These are phyloP conservation scores for Parmales sp. DNA, from an alignment of 108 stramenopile species.

Conservation along the genomic window DNA sequence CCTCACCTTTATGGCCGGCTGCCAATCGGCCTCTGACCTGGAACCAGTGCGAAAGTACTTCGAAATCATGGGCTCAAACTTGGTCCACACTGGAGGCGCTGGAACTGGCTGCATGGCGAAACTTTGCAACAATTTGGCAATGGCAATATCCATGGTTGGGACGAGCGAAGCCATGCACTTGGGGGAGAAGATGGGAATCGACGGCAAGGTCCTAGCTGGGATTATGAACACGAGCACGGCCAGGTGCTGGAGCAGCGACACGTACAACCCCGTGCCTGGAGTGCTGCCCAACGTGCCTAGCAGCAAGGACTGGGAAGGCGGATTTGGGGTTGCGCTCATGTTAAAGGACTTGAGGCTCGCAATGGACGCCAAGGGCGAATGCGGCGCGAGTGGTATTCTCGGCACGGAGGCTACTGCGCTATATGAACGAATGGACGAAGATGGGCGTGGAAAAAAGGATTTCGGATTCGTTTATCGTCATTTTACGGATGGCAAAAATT, in stretches of 20 bases:
- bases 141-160: slow-evolving; percentile 85
- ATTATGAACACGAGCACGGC: slow-evolving; percentile 87
- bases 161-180: slow-evolving; percentile 87
- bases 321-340: slow-evolving; percentile 68
- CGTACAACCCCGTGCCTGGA: slow-evolving; percentile 86
- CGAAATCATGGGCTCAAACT: slow-evolving; percentile 59
- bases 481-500: slow-evolving; percentile 33
- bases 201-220: slow-evolving; percentile 62
- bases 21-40: slow-evolving; percentile 30
- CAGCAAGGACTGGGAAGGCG: slow-evolving; percentile 47
- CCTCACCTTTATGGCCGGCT: slow-evolving; percentile 89
- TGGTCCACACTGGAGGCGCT: slow-evolving; percentile 62
- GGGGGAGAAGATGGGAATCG: slow-evolving; percentile 74
- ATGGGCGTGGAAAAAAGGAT: slow-evolving; percentile 54
- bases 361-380: slow-evolving; percentile 39
- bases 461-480: slow-evolving; percentile 59
- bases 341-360: slow-evolving; percentile 77
- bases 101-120: slow-evolving; percentile 75
- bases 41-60: slow-evolving; percentile 41
- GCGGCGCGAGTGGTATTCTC: slow-evolving; percentile 51
- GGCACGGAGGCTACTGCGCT: no score
- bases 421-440: slow-evolving; percentile 20
- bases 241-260: slow-evolving; percentile 81
- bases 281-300: slow-evolving; percentile 46
- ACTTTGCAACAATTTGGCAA: slow-evolving; percentile 85